Conservation (phyloP, 371 early-diverging fungal species). For the Actinomortierella wolfii region DNA sequence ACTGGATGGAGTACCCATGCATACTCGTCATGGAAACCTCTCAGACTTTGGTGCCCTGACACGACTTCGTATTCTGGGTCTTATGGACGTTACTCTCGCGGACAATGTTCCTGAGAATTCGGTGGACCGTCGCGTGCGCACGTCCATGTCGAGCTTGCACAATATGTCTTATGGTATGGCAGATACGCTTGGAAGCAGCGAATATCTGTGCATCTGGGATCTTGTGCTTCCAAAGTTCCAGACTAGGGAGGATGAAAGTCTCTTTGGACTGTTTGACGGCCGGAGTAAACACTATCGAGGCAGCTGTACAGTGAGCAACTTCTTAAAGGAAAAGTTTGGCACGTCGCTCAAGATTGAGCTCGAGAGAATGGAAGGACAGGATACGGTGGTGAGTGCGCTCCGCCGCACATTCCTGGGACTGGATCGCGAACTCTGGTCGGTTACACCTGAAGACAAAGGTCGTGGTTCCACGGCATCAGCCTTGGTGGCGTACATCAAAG, state of each 20-base stretch:
- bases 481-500: conserved; percentile 80
- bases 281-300: conserved; percentile 62
- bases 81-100: conserved; percentile 87
- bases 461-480: conserved; percentile 73
- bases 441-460: conserved; percentile 49
- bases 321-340: conserved; percentile 73
- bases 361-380: conserved; percentile 57
- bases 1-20: conserved; percentile 42
- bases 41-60: conserved; percentile 81
- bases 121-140: conserved; percentile 81
- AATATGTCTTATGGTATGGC: conserved; percentile 88
- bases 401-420: conserved; percentile 77
- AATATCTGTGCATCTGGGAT: conserved; percentile 78
- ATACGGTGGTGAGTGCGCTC: conserved; percentile 64
- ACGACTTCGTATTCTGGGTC: conserved; percentile 77
- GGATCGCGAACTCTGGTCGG: conserved; percentile 74
- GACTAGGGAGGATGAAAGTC: conserved; percentile 80
- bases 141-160: conserved; percentile 80
- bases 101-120: conserved; percentile 85
- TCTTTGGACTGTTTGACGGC: conserved; percentile 91
- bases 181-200: conserved; percentile 73
- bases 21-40: conserved; percentile 61
- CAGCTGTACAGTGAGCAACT: conserved; percentile 62
- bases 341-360: conserved; percentile 76
- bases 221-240: conserved; percentile 81